Conservation (phyloP, 495 filamentous ascomycete genomes). For the Lophiotrema nucula region DNA sequence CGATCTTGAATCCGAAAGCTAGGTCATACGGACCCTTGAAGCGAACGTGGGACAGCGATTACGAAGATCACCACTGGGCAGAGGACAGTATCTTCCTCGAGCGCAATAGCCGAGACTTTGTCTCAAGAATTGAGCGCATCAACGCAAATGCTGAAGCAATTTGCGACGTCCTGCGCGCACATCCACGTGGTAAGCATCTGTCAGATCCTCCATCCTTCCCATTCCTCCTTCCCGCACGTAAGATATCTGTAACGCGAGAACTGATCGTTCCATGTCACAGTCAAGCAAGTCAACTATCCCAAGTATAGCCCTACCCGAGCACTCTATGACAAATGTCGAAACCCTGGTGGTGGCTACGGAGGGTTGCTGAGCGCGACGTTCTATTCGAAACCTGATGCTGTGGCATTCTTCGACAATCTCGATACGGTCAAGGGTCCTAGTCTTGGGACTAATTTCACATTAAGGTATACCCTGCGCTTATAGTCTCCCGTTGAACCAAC, state of each 20-base stretch:
- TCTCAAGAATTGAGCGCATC: slow-evolving; percentile 75
- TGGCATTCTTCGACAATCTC: slow-evolving; percentile 80
- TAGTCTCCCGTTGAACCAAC: neutral
- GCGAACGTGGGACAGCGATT: slow-evolving; percentile 56
- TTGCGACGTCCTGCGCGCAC: slow-evolving; percentile 62
- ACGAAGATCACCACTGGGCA: slow-evolving; percentile 88
- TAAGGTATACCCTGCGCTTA: slow-evolving; percentile 49
- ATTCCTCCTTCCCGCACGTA: neutral
- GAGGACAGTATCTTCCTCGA: slow-evolving; percentile 95
- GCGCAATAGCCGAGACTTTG: slow-evolving; percentile 91
- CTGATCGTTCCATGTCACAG: slow-evolving; percentile 43
- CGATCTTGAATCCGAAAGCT: slow-evolving; percentile 78
- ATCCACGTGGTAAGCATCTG: slow-evolving; percentile 53
- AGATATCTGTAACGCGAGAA: neutral
- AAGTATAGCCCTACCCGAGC: slow-evolving; percentile 66
- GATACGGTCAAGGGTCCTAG: slow-evolving; percentile 92
- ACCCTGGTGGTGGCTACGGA: slow-evolving; percentile 79
- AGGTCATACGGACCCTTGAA: slow-evolving; percentile 70
- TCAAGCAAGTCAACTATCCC: slow-evolving; percentile 85
- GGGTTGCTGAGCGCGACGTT: slow-evolving; percentile 85
- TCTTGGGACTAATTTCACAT: slow-evolving; percentile 93
- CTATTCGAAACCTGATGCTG: slow-evolving; percentile 63
- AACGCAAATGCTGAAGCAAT: slow-evolving; percentile 85
- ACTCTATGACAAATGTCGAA: slow-evolving; percentile 76
- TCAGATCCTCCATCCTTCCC: too few relatives aligned